Base-by-base conservation (phyloP, 1,139 yeast genomes). In the Yamadazyma spencermartinsiae region DNA sequence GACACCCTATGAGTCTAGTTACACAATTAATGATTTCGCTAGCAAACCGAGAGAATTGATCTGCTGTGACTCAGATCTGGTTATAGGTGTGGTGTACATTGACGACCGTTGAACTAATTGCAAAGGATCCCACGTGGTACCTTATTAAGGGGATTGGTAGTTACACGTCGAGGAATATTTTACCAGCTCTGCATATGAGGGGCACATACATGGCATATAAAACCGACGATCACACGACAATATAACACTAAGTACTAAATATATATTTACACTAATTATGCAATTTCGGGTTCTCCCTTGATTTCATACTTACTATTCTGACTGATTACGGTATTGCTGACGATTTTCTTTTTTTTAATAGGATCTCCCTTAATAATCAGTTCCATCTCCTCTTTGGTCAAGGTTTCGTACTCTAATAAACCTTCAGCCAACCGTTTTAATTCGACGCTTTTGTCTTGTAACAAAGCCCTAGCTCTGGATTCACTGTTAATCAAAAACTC, bases 361-460 rank as follows among this genome's bases (percentile, higher is more conserved):
- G 75, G 60, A 56, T 86, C 89, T 24, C 98, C 98, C 44, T 72
- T 73, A 31, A 88, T 89, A 37, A 92, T 78, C 55, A 79, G 80
- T 55, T 86, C 95, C 74, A 92, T 92, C 61, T 94, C 98, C 24
- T 84, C 94, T 49, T 84, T 84, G 34, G 86, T 92, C 51, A 94
- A 74, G 0, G 98, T 94, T 68, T 94, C 99, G 63, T 89, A 94
- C 63, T 92, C 97, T 49, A 94, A 74, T 48, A 94, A 75, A 2
- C 97, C 98, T 59, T 86, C 87, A 0, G 98, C 98, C 47, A 94
- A 72, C 52, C 97, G 73, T 57, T 83, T 82, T 51, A 94, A 74
- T 60, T 92, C 98, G n/a, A 71, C 58, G 37, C 72, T 68, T 57
- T 74, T 80, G 5, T 78, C 84, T 23, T 65, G 60, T 46, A 94